These are phyloP conservation scores for Globisporangium spinosum DNA, from an alignment of 352 stramenopile genomes.

Conservation along the genomic window DNA sequence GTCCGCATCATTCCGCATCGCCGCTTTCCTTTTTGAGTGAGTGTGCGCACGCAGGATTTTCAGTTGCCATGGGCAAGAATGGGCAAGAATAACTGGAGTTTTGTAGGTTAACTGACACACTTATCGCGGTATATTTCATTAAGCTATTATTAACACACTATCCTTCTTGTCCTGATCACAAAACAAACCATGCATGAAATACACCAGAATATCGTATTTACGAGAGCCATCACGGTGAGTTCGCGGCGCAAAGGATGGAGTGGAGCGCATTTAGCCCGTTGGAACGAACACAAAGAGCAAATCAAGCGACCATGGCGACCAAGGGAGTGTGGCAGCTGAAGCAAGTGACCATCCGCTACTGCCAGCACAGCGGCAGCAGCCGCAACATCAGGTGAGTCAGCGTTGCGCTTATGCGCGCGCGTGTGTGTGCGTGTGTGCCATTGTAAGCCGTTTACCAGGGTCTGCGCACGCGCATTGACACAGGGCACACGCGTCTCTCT, in stretches of 20 bases:
- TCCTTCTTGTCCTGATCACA: no score
- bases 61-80: no score
- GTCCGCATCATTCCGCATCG: conserved; percentile 9
- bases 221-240: no score
- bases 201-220: no score
- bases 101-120: no score
- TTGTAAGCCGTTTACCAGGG: not conserved
- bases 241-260: conserved; percentile 1
- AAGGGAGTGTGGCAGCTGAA: conserved; percentile 77
- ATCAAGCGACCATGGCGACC: conserved; percentile 48
- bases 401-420: not conserved
- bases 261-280: conserved; percentile 4
- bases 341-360: conserved; percentile 81
- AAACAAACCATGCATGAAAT: no score
- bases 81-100: no score
- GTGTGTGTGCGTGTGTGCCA: not conserved
- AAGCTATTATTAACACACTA: no score
- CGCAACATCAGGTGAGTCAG: conserved; percentile 52
- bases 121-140: no score
- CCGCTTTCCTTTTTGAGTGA: conserved; percentile 14
- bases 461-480: not conserved
- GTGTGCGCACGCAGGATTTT: not conserved
- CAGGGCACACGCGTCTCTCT: not conserved
- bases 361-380: conserved; percentile 75
- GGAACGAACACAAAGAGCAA: not conserved